Conservation (phyloP, 106 monocot species). For the Dendrobium nobile region DNA sequence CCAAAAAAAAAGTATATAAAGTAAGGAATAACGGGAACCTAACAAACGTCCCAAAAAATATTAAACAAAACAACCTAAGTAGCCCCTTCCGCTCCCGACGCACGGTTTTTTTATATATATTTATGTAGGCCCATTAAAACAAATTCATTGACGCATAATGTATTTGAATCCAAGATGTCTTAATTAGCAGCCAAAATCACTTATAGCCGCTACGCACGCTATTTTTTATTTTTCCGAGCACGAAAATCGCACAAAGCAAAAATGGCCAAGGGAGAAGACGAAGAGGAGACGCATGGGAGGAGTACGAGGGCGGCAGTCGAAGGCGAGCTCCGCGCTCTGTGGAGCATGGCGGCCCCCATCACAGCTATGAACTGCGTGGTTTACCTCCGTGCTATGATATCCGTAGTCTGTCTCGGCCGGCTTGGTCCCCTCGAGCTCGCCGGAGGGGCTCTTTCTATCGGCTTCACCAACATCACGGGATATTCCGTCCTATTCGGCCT, state of each 20-base stretch:
- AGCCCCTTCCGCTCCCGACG: too few relatives aligned
- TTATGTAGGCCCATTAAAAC: too few relatives aligned
- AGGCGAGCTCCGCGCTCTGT: constrained; percentile 47
- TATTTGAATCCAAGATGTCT: too few relatives aligned
- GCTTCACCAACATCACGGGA: constrained; percentile 98
- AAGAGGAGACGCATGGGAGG: not conserved
- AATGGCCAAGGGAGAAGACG: not conserved
- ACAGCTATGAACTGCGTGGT: constrained; percentile 74
- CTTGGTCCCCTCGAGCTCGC: constrained; percentile 80
- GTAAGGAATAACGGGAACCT: too few relatives aligned
- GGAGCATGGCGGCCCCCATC: constrained; percentile 56
- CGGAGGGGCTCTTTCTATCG: constrained; percentile 86
- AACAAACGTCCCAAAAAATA: too few relatives aligned
- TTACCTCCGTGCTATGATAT: constrained; percentile 79
- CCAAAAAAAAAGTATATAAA: too few relatives aligned
- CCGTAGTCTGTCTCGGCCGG: constrained; percentile 80
- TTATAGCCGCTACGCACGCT: too few relatives aligned
- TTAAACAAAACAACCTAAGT: too few relatives aligned
- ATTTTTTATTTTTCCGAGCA: too few relatives aligned
- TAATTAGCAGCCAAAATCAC: too few relatives aligned
- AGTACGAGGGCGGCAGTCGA: not conserved
- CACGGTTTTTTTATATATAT: too few relatives aligned
- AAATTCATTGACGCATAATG: too few relatives aligned
- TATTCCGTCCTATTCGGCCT: constrained; percentile 91
- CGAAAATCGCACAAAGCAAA: not conserved